phyloP scores from a whole-genome alignment of 2,329 filamentous ascomycete genomes.

The Botrytis aclada region DNA sequence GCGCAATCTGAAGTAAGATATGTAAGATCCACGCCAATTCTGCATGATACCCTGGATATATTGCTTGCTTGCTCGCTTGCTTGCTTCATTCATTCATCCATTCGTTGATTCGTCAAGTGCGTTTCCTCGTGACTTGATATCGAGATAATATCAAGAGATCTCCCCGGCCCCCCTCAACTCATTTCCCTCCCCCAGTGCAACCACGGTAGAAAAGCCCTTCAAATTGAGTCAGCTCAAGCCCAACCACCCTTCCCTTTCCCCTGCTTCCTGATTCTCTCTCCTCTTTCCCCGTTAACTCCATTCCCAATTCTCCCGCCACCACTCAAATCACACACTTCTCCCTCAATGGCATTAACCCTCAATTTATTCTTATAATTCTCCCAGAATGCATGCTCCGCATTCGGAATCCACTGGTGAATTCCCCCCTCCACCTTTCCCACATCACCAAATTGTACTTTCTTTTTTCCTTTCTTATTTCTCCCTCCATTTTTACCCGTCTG shows the following conservation, averaged over 20 bases:
- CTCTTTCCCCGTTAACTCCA: background rate
- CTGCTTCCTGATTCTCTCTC: background rate
- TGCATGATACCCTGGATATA: background rate
- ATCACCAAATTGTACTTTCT: slow-evolving; percentile 9
- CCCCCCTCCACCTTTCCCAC: background rate
- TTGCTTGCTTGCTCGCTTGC: background rate
- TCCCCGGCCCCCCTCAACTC: background rate
- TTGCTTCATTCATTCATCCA: background rate
- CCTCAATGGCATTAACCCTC: slow-evolving; percentile 37
- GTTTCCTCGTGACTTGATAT: background rate
- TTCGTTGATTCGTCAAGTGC: background rate
- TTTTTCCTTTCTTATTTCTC: background rate
- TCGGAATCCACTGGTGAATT: slow-evolving; percentile 27
- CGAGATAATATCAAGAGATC: background rate
- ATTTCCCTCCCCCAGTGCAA: background rate
- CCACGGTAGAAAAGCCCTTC: background rate
- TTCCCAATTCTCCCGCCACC: background rate
- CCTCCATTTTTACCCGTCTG: background rate
- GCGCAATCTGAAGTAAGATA: background rate
- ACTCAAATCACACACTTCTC: slow-evolving; percentile 31
- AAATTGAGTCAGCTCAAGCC: background rate
- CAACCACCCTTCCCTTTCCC: background rate
- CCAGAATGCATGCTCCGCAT: slow-evolving; percentile 33
- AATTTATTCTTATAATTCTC: slow-evolving; percentile 35
- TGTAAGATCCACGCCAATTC: background rate